Base-by-base conservation (phyloP, 192 early-diverging fungal species). In the Funneliformis mosseae region DNA sequence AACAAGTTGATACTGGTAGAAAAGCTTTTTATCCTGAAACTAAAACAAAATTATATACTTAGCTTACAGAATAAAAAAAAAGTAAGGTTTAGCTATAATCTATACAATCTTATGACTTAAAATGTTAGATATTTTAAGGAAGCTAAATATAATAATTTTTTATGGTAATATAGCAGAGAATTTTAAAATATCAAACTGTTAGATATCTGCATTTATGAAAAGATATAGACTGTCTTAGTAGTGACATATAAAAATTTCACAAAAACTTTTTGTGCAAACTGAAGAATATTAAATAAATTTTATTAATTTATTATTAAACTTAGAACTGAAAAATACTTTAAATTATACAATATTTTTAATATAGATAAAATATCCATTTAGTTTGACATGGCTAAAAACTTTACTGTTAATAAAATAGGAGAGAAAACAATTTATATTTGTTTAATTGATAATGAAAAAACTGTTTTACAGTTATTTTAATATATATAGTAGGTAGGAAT, bases 361-460 rank as follows among this genome's bases (percentile, higher is more conserved):
- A 73, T 73, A 41, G 45, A 73, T 73, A 3, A 73, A 4, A 73
- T 41, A 46, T 4, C 71, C 18, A 41, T 73, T 23, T 73, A 3
- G 0, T 73, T 73, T 23, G 71, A 73, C 43, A 73, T 73, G 45
- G 45, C 41, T 0, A 42, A 41, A 23, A 18, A 21, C 16, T 73
- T 46, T 0, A 73, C 45, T 14, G 3, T 73, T 11, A 73, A 73
- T 23, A 0, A 33, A 12, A 73, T 9, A 50, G 11, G 71, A 14
- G 71, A 28, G 8, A 73, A 73, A 23, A 73, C 71, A 50, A 42
- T 73, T 45, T 41, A 73, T 46, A 45, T 73, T 46, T 0, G 71
- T 43, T 23, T 6, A 5, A 73, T 41, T n/a, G 71, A 3, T 18
- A 73, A 73, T 50, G 41, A 73, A 10, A 73, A 73, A 18, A 73